Base-by-base conservation (phyloP, 352 stramenopile species). In the Phytophthora nicotianae region DNA sequence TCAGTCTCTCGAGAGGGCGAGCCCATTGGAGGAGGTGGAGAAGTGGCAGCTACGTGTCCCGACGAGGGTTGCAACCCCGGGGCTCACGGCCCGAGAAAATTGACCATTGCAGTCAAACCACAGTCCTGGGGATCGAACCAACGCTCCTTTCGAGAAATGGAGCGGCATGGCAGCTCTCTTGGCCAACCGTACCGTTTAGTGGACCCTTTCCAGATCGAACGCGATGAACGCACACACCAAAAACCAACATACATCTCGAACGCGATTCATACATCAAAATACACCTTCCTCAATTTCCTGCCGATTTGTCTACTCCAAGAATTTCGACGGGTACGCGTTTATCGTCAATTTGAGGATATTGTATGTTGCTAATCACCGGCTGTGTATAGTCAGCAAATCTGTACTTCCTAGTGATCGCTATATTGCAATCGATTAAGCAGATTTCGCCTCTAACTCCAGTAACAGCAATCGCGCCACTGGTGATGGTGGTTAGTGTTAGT, bases 371-470 rank as follows among this genome's bases (percentile, higher is more conserved):
- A 49, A 82, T 24, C 38, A 45, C 5, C 38, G 38, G 38, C 16
- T 83, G 65, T 90, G 13, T 75, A 29, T 60, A 93, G 70, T 91
- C 95, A 53, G 92, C 90, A 3, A 98, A 98, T 64, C 68, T 98
- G 58, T 98, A 98, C 72, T 98, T 98, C 71, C 67, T 98, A 11
- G 77, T 91, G 58, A 96, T 98, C 42, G 90, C 90, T 4, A 73
- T 93, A 26, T 78, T 98, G 45, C 97, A 98, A 83, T 94, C 93
- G 0, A 81, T 98, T 17, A 88, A 81, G 43, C 74, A 83, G 11
- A 81, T 94, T 21, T 92, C 83, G 6, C 85, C 87, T 5, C 58
- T 93, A 9, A 89, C 73, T 10, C 80, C 83, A 24, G 70, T 88
- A 50, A 92, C 86, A 6, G 88, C 88, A 14, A 89, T 96, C 43